A percentile compares a stretch with the other conserved stretches of the same genome.
These are phyloP conservation scores for Amauroascus verrucosus DNA, from an alignment of 2,329 filamentous ascomycete species.

Conservation along the genomic window DNA sequence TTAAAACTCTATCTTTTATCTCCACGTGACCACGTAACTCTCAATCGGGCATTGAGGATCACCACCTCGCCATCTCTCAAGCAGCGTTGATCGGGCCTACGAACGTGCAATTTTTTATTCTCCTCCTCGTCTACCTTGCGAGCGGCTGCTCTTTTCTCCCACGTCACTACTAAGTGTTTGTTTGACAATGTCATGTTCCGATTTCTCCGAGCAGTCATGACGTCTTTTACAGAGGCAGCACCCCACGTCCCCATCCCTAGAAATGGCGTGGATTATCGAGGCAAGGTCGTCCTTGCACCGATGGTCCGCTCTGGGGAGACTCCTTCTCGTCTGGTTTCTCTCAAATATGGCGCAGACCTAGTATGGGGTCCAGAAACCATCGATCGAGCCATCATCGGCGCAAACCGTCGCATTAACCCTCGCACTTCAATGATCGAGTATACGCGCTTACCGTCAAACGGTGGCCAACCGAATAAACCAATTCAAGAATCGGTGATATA, in stretches of 20 bases:
- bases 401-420: constrained; percentile 64
- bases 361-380: constrained; percentile 98
- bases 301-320: constrained; percentile 98
- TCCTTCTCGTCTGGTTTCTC: constrained; percentile 73
- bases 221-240: constrained; percentile 33
- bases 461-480: constrained; percentile 33
- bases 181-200: constrained; percentile 33
- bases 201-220: constrained; percentile 46
- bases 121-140: neutral
- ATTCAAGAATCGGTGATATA: constrained; percentile 63
- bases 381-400: constrained; percentile 83
- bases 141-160: neutral
- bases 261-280: constrained; percentile 84
- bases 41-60: neutral
- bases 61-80: neutral
- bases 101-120: neutral
- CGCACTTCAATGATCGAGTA: constrained; percentile 75
- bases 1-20: constrained; percentile 1
- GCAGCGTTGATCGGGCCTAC: too few relatives aligned
- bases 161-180: neutral
- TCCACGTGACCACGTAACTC: constrained; percentile 6
- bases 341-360: constrained; percentile 91
- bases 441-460: constrained; percentile 63
- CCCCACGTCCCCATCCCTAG: constrained; percentile 68
- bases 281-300: constrained; percentile 86